Conservation (phyloP, 164 flowering plant species). For the Tetrastigma voinierianum region DNA sequence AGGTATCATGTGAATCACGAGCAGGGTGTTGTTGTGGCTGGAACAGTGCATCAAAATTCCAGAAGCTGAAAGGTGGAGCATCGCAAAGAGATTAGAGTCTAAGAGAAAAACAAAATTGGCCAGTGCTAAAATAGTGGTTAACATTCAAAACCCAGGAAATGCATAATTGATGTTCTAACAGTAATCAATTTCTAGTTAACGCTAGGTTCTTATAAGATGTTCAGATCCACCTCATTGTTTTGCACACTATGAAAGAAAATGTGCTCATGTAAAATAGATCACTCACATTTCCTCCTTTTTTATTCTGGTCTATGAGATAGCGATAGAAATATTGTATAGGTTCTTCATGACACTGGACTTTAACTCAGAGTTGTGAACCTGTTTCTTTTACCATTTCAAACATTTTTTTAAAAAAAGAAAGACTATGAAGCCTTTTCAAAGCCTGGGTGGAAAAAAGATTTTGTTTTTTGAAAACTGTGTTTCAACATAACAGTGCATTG, state of each 20-base stretch:
- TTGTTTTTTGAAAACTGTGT: too few relatives aligned
- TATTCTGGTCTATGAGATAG: too few relatives aligned
- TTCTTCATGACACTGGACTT: too few relatives aligned
- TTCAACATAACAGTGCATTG: too few relatives aligned
- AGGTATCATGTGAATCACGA: constrained; percentile 98
- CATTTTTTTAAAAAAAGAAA: too few relatives aligned
- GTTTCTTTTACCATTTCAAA: too few relatives aligned
- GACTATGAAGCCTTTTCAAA: too few relatives aligned
- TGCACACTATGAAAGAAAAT: not conserved
- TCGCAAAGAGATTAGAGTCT: not conserved
- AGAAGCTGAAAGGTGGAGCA: constrained; percentile 57
- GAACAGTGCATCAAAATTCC: constrained; percentile 95
- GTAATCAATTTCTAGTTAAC: not conserved
- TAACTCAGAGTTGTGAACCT: too few relatives aligned
- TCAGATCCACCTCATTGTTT: not conserved
- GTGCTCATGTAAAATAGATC: not conserved
- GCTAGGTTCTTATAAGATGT: not conserved
- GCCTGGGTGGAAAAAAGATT: too few relatives aligned
- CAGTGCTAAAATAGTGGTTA: not conserved
- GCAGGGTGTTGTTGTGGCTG: constrained; percentile 99
- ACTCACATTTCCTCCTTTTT: not conserved
- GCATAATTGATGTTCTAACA: not conserved
- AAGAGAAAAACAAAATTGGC: not conserved
- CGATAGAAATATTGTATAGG: too few relatives aligned
- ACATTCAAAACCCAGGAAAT: not conserved